Percentiles rank a stretch among this genome's conserved stretches.
Evolutionary conservation across 1,284 basidiomycete genomes (phyloP).

Genomic region (Chalciporus sp.): DNA sequence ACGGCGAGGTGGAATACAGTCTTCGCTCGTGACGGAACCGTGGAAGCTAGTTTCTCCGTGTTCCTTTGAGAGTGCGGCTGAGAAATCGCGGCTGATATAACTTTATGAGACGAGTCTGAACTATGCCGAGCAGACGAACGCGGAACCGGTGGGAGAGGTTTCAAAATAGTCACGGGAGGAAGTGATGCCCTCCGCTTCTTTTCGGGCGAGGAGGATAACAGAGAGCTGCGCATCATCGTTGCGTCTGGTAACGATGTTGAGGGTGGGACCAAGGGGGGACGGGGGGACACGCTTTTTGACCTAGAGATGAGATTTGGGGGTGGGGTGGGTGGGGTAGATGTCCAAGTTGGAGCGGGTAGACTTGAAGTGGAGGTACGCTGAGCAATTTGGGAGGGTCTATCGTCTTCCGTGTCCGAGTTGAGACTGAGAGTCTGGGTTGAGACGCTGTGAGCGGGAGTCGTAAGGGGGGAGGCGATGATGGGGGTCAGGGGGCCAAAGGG

Average conservation of each 20-base stretch:
- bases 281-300: constrained; percentile 37
- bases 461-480: constrained; percentile 60
- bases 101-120: background rate
- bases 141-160: constrained; percentile 24
- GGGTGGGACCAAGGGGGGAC: constrained; percentile 34
- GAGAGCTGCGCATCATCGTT: constrained; percentile 2
- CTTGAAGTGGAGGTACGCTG: background rate
- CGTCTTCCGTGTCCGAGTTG: constrained; percentile 8
- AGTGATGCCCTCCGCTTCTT: constrained; percentile 37
- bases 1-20: constrained; percentile 39
- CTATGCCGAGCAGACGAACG: constrained; percentile 1
- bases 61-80: background rate
- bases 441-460: constrained; percentile 46
- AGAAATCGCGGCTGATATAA: background rate
- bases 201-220: constrained; percentile 3
- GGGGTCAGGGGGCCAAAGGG: constrained; percentile 48
- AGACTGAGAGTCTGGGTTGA: constrained; percentile 20
- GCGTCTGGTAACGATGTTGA: constrained; percentile 44
- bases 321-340: constrained; percentile 57
- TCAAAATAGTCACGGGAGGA: constrained; percentile 31
- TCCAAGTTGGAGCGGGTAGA: constrained; percentile 46
- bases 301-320: constrained; percentile 45
- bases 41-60: background rate
- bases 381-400: background rate
- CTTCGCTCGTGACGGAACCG: constrained; percentile 19